Evolutionary conservation across 768 basidiomycete species (phyloP), one percentile per base, ranked within the genome.

Genomic region (Leccinum aurantiacum): DNA sequence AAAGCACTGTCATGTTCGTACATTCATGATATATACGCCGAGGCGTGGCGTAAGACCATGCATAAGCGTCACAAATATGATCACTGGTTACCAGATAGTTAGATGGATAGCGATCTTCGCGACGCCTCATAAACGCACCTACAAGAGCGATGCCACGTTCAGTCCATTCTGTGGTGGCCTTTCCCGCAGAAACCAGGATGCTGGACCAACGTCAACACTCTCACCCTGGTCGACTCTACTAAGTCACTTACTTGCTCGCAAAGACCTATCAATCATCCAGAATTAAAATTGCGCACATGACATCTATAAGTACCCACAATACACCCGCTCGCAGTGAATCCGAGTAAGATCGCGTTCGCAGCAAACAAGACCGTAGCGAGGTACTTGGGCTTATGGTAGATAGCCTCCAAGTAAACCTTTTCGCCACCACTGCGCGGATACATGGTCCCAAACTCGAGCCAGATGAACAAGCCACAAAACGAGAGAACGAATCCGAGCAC

Each of bases 381-480:
- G 52, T 78, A 79, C 59, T 71, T 76, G 6, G 83, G 83, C 38
- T 69, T 74, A 49, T 69, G 74, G 66, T 84, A 86, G 3, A 83
- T 75, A 0, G 80, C 83, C 66, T 86, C 85, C 27, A 85, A 73
- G 62, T 86, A 85, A 3, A 85, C 84, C 68, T 87, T 85, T 67
- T 86, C 85, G 6, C 84, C 84, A 10, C 85, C 84, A 13, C 81
- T 83, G 1, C 84, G 78, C 4, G 84, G 85, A 60, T 80, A 83
- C 85, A 86, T 86, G 3, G 83, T 82, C 6, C 85, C 86, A 51
- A 81, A 81, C 60, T 87, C 84, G 22, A 86, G 79, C 84, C 84
- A 86, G 57, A 86, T 80, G 65, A 86, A 85, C 11, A 85, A 70
- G 0, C 84, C 84, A 56, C 82, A 86, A 61, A 81, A 82, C 0